A percentile compares a stretch with the other conserved stretches of the same genome.
Evolutionary conservation across 306 rosid species (phyloP).

Genomic region (Pachyrhizus erosus): DNA sequence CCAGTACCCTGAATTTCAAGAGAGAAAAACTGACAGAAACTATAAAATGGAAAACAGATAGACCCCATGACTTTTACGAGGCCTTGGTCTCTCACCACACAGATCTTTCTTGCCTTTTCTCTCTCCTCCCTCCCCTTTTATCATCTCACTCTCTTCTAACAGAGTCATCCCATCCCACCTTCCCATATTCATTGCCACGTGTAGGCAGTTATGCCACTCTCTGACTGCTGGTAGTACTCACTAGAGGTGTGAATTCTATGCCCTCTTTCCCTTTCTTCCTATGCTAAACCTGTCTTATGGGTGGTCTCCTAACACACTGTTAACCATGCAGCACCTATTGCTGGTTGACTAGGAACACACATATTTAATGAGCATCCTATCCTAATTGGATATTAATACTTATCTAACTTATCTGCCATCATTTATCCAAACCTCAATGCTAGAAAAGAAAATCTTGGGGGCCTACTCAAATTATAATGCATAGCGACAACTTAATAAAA

Average conservation of each 20-base stretch:
- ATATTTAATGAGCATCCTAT: constrained; percentile 16
- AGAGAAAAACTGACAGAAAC: background rate
- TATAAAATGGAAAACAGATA: background rate
- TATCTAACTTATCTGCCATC: constrained; percentile 1
- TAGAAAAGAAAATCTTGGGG: constrained; percentile 4
- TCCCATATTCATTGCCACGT: background rate
- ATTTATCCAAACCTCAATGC: constrained; percentile 13
- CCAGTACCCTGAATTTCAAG: background rate
- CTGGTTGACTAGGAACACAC: background rate
- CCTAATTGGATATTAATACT: background rate
- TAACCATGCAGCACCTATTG: background rate
- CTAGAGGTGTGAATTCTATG: background rate
- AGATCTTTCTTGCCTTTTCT: background rate
- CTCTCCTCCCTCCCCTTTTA: background rate
- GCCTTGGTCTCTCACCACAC: background rate
- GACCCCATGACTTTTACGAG: background rate
- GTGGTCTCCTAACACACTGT: background rate
- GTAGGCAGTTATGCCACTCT: background rate
- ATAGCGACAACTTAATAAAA: background rate
- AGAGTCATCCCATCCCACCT: background rate
- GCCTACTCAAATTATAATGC: constrained; percentile 23
- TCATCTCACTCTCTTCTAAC: background rate
- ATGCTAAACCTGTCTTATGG: background rate
- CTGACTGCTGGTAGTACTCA: background rate
- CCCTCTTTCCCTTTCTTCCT: background rate